Evolutionary conservation across 2,329 filamentous ascomycete genomes (phyloP).

Genomic region (Fusarium poae): DNA sequence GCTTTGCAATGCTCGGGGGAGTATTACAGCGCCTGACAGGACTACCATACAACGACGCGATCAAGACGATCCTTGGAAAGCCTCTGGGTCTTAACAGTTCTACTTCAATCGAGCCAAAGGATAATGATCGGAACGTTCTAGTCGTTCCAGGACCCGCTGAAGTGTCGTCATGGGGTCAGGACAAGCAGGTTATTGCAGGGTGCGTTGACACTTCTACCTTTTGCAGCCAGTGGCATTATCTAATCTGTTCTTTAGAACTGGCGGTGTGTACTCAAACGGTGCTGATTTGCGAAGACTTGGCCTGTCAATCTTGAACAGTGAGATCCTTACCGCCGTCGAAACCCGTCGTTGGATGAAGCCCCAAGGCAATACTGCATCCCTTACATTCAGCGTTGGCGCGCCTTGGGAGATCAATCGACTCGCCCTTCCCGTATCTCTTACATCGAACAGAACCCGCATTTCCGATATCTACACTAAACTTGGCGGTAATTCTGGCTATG

Average conservation of each 20-base stretch:
- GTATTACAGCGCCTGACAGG: slow-evolving; percentile 36
- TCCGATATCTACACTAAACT: slow-evolving; percentile 40
- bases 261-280: slow-evolving; percentile 28
- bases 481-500: slow-evolving; percentile 30
- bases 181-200: slow-evolving; percentile 43
- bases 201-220: slow-evolving; percentile 12
- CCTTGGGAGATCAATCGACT: slow-evolving; percentile 45
- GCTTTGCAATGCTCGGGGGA: slow-evolving; percentile 27
- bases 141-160: neutral
- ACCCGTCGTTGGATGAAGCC: slow-evolving; percentile 44
- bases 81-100: slow-evolving; percentile 32
- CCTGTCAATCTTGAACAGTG: slow-evolving; percentile 41
- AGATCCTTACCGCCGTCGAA: slow-evolving; percentile 15
- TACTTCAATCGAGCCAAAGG: slow-evolving; percentile 4
- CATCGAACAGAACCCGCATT: slow-evolving; percentile 32
- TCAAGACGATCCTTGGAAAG: slow-evolving; percentile 8
- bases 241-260: slow-evolving; percentile 10
- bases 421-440: slow-evolving; percentile 40
- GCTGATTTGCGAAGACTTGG: slow-evolving; percentile 35
- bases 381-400: slow-evolving; percentile 36
- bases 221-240: neutral
- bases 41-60: slow-evolving; percentile 24
- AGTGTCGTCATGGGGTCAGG: slow-evolving; percentile 18
- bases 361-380: slow-evolving; percentile 31
- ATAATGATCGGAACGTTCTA: slow-evolving; percentile 29